phyloP scores from a whole-genome alignment of 2,329 filamentous ascomycete species.

The Epichloe elymi region DNA sequence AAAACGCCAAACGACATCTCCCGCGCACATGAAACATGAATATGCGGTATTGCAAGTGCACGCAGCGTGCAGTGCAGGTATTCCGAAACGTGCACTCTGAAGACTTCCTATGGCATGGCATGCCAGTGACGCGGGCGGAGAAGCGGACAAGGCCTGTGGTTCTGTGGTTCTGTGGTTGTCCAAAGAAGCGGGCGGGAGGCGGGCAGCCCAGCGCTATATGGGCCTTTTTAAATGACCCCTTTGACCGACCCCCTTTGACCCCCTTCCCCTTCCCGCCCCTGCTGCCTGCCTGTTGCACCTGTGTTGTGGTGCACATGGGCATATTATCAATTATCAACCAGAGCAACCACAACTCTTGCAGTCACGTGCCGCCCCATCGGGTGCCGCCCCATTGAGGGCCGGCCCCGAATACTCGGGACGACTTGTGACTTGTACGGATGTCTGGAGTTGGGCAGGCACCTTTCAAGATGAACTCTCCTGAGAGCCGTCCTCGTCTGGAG shows the following conservation, averaged over 20 bases:
- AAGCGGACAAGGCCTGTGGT: background rate
- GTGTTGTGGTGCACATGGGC: background rate
- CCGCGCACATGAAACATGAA: background rate
- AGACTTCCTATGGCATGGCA: background rate
- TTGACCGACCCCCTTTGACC: conserved; percentile 9
- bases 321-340: background rate
- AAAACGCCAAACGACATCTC: background rate
- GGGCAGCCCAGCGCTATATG: conserved; percentile 41
- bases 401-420: background rate
- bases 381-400: no score
- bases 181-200: conserved; percentile 14
- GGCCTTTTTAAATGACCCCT: conserved; percentile 40
- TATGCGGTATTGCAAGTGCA: background rate
- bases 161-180: conserved; percentile 3
- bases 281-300: no score
- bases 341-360: background rate
- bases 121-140: background rate
- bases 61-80: background rate
- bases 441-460: background rate
- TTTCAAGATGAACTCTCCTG: background rate
- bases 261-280: no score
- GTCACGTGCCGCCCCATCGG: conserved; percentile 5
- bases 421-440: no score
- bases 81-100: background rate
- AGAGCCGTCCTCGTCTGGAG: background rate